A percentile compares a stretch with the other conserved stretches of the same genome.
These are phyloP conservation scores for Rhododendron molle DNA, from an alignment of 148 eudicot species.

Conservation along the genomic window DNA sequence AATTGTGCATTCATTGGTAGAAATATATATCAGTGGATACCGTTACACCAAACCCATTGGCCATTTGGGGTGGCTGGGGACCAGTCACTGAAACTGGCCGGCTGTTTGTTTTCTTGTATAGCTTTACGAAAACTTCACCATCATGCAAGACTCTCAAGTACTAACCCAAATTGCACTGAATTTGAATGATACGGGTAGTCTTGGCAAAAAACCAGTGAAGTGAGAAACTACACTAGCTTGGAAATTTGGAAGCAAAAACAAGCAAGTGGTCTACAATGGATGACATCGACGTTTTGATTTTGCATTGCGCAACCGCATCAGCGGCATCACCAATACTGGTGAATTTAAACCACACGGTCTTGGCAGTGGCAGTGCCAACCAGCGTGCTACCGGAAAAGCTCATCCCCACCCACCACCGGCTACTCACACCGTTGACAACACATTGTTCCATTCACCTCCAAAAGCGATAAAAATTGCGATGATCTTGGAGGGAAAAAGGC, in stretches of 20 bases:
- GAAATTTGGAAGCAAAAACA: neutral
- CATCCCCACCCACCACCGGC: neutral
- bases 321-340: neutral
- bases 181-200: neutral
- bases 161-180: neutral
- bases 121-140: too few species aligned
- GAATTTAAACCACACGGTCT: neutral
- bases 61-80: neutral
- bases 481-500: neutral
- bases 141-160: neutral
- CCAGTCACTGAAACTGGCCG: neutral
- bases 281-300: neutral
- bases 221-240: neutral
- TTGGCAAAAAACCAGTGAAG: neutral
- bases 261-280: neutral
- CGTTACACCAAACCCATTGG: neutral
- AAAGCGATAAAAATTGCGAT: too few species aligned
- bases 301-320: neutral
- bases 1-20: neutral
- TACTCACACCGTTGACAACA: neutral
- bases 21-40: neutral
- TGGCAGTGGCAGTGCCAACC: too few species aligned
- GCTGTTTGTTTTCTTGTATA: neutral
- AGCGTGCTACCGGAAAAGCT: neutral
- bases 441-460: too few species aligned